Base-by-base conservation (phyloP, 106 monocot species). In the Gastrodia elata region DNA sequence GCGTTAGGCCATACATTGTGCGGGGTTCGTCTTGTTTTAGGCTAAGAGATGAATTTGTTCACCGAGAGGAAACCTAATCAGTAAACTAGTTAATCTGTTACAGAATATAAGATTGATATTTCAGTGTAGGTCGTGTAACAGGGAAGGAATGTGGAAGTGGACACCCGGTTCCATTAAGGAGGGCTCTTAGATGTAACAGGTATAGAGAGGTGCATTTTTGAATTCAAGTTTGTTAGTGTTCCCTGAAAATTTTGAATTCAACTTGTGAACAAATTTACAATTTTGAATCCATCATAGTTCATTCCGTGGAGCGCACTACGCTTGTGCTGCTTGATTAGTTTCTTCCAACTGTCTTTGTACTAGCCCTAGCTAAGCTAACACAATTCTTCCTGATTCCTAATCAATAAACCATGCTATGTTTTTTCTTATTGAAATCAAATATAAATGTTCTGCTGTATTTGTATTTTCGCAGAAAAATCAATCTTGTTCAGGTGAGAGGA, bases 401-500 rank as follows among this genome's bases (percentile, higher is more conserved):
- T 6, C 20, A 28, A 61, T 32, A 2, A 9, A 48, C 48, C 48
- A 48, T 15, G 48, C 48, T 48, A 4, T 48, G 48, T 48, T 48
- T 18, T 46, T 48, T 48, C 6, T 43, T 13, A 7, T 6, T 43
- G 43, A 18, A 59, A 59, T 59, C 5, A 65, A 65, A 34, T 32
- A 65, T 65, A 15, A 65, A 10, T 35, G 0, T 65, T 35, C 9
- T 33, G 34, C 13, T 59, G 11, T 61, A 28, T 14, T 30, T 16
- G 2, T 67, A 14, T 67, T 65, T 37, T 20, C 20, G 67, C 67
- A 67, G 67, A 67, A 67, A 67, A 35, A 36, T 30, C 67, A 35
- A 18, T 5, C 67, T 11, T 10, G 61, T 67, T 67, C 10, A 6
- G n/a, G 18, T 11, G 33, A 34, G n/a, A 67, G 37, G 67, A 67